Evolutionary conservation across 192 early-diverging fungal species (phyloP).

Genomic region (Mortierella antarctica): DNA sequence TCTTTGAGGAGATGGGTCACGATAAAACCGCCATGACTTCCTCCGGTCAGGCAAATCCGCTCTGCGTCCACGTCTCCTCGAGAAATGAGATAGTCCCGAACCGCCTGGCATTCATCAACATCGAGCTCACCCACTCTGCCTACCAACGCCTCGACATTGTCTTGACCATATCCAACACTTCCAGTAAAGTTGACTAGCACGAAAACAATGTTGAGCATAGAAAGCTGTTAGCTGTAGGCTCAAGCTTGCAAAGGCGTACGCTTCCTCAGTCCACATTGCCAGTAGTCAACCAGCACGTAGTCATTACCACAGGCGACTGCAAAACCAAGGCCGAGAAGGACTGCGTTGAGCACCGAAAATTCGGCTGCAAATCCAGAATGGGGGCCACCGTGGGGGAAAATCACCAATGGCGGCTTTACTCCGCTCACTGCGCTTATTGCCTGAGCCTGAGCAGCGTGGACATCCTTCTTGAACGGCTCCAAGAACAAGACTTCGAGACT

Average conservation of each 20-base stretch:
- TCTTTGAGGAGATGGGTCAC: slow-evolving; percentile 65
- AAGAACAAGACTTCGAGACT: slow-evolving; percentile 55
- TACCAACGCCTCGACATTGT: slow-evolving; percentile 68
- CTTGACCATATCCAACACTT: slow-evolving; percentile 82
- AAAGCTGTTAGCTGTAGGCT: background rate
- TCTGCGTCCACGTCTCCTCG: slow-evolving; percentile 57
- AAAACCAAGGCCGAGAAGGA: slow-evolving; percentile 70
- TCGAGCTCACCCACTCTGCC: slow-evolving; percentile 76
- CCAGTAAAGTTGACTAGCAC: slow-evolving; percentile 80
- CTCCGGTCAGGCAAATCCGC: slow-evolving; percentile 71
- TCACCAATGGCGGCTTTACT: slow-evolving; percentile 67
- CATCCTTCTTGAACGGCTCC: slow-evolving; percentile 28
- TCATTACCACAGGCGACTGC: slow-evolving; percentile 57
- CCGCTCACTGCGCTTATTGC: slow-evolving; percentile 26
- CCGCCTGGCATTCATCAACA: slow-evolving; percentile 70
- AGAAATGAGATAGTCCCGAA: slow-evolving; percentile 53
- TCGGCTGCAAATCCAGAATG: slow-evolving; percentile 67
- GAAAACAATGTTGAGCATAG: background rate
- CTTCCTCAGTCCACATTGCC: background rate
- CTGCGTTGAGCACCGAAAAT: slow-evolving; percentile 57
- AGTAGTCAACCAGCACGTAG: background rate
- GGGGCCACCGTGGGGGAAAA: slow-evolving; percentile 87
- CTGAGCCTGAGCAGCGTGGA: slow-evolving; percentile 8
- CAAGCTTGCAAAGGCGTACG: too few relatives aligned
- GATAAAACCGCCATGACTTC: slow-evolving; percentile 79